A percentile compares a stretch with the other conserved stretches of the same genome.
Conservation (phyloP, 345 rosid genomes). For the Carallia brachiata region DNA sequence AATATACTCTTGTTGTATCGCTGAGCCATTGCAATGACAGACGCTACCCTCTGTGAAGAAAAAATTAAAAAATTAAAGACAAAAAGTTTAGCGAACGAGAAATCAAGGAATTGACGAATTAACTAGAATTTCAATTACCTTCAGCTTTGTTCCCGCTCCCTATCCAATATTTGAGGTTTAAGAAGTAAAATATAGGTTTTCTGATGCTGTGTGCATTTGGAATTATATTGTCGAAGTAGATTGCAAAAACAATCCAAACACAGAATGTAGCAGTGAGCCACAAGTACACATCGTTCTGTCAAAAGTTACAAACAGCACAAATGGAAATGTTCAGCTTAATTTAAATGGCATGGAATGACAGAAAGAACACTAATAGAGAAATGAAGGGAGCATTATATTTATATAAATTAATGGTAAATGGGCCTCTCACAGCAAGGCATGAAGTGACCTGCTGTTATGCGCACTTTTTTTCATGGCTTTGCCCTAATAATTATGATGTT, state of each 20-base stretch:
- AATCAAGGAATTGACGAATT: slow-evolving; percentile 1
- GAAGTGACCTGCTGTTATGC: too few species aligned
- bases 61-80: slow-evolving; percentile 10
- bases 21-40: slow-evolving; percentile 68
- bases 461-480: too few species aligned
- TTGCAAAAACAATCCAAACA: slow-evolving; percentile 66
- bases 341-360: not conserved
- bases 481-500: too few species aligned
- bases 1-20: slow-evolving; percentile 48
- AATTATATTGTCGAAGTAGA: slow-evolving; percentile 80
- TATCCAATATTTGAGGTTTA: slow-evolving; percentile 81
- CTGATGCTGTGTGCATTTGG: slow-evolving; percentile 80
- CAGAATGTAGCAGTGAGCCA: slow-evolving; percentile 65
- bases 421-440: too few species aligned
- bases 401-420: too few species aligned
- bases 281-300: slow-evolving; percentile 71
- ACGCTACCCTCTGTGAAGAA: slow-evolving; percentile 64
- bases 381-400: too few species aligned
- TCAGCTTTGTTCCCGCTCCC: slow-evolving; percentile 67
- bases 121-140: slow-evolving; percentile 44
- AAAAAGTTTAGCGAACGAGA: slow-evolving; percentile 4
- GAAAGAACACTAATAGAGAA: not conserved
- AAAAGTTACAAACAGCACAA: slow-evolving; percentile 2
- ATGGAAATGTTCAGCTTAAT: not conserved
- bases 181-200: slow-evolving; percentile 68